Conservation (phyloP, 139 green algal species). For the Medakamo hakoo region DNA sequence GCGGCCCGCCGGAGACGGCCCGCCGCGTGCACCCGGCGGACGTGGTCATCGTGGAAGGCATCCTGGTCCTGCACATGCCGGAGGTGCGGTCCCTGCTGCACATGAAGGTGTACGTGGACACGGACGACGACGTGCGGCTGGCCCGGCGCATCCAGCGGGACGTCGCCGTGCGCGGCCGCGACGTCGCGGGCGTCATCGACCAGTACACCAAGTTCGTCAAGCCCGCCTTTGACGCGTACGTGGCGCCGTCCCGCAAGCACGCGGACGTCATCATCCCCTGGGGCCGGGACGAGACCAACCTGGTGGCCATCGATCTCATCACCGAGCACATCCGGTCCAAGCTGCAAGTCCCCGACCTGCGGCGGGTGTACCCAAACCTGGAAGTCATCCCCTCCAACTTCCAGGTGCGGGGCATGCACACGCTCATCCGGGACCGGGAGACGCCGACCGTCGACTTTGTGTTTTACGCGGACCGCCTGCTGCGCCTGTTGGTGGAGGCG, state of each 20-base stretch:
- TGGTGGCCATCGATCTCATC: constrained; percentile 94
- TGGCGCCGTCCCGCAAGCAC: constrained; percentile 57
- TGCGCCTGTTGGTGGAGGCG: constrained; percentile 72
- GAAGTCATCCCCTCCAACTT: constrained; percentile 84
- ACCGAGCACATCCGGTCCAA: constrained; percentile 89
- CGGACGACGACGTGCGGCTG: constrained; percentile 88
- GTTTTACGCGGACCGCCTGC: constrained; percentile 82
- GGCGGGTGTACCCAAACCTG: constrained; percentile 80
- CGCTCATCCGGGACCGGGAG: constrained; percentile 72
- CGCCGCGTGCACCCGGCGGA: constrained; percentile 65
- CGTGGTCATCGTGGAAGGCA: constrained; percentile 94
- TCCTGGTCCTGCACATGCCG: constrained; percentile 79
- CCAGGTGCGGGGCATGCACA: constrained; percentile 95
- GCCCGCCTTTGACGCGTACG: constrained; percentile 81
- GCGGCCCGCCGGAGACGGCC: constrained; percentile 27
- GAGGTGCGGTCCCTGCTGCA: constrained; percentile 62
- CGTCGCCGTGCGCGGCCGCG: constrained; percentile 60
- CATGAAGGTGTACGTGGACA: constrained; percentile 79
- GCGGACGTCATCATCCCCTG: constrained; percentile 94
- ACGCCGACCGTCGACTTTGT: constrained; percentile 84
- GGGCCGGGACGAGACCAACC: constrained; percentile 47
- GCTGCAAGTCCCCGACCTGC: constrained; percentile 79
- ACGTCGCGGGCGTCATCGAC: constrained; percentile 77
- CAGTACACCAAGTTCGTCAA: constrained; percentile 93
- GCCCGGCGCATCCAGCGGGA: constrained; percentile 82